Conservation (phyloP, 1,284 basidiomycete genomes). For the Pisolithus thermaeus region DNA sequence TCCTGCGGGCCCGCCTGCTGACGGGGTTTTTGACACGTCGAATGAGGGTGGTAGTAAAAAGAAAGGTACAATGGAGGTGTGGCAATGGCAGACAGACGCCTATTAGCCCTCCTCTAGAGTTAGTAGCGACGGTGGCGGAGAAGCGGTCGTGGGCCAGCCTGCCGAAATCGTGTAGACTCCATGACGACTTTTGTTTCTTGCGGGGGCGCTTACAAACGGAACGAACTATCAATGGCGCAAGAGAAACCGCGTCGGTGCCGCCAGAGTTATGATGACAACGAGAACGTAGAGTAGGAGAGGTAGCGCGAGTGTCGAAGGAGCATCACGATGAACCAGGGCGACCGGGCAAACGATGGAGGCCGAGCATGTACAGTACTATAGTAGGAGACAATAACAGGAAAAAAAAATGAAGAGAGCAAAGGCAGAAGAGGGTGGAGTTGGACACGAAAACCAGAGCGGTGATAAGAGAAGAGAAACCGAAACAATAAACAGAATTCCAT, state of each 20-base stretch:
- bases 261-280: no score
- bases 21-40: neutral
- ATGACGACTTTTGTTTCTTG: neutral
- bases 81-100: neutral
- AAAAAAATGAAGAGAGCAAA: slow-evolving; percentile 2
- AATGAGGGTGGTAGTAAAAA: neutral
- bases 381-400: slow-evolving; percentile 8
- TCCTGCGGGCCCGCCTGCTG: neutral
- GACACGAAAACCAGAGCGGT: slow-evolving; percentile 3
- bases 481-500: slow-evolving; percentile 13
- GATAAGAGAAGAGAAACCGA: no score
- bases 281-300: neutral
- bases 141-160: neutral
- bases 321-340: slow-evolving; percentile 10
- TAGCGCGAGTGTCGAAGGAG: neutral
- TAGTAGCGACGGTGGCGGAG: neutral
- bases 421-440: slow-evolving; percentile 3
- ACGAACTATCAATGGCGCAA: neutral
- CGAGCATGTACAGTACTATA: slow-evolving; percentile 15
- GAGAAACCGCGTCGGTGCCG: neutral
- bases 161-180: neutral
- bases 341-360: slow-evolving; percentile 31
- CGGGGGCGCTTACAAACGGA: neutral
- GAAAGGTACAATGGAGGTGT: neutral
- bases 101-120: neutral